A percentile compares a stretch with the other conserved stretches of the same genome.
Evolutionary conservation across 768 basidiomycete species (phyloP).

Genomic region (Macrolepiota albuminosa): DNA sequence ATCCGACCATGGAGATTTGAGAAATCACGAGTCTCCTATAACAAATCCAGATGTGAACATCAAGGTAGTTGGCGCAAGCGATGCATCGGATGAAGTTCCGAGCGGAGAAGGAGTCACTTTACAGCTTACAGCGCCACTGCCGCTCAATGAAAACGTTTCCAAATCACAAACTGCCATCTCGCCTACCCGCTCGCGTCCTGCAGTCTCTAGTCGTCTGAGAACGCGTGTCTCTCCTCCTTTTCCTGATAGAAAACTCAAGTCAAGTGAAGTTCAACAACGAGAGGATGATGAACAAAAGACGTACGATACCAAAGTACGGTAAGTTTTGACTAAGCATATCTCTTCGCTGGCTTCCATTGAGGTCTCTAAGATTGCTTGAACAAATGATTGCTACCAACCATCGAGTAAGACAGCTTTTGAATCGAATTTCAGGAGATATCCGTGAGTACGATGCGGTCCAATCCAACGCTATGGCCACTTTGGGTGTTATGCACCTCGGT

Average conservation of each 20-base stretch:
- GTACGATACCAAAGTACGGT: conserved; percentile 58
- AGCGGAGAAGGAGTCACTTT: conserved; percentile 6
- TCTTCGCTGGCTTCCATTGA: background rate
- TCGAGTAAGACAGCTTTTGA: conserved; percentile 62
- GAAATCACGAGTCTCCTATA: background rate
- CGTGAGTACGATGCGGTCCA: conserved; percentile 65
- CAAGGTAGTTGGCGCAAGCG: conserved; percentile 8
- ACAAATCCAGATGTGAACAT: conserved; percentile 3
- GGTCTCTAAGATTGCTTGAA: conserved; percentile 48
- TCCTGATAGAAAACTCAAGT: conserved; percentile 18
- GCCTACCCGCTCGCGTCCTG: conserved; percentile 25
- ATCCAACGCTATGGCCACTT: conserved; percentile 40
- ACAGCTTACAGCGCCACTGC: conserved; percentile 8
- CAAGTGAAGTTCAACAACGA: conserved; percentile 26
- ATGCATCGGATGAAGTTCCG: conserved; percentile 4
- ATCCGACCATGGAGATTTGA: background rate
- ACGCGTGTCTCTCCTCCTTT: conserved; percentile 23
- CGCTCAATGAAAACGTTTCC: conserved; percentile 4
- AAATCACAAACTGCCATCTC: background rate
- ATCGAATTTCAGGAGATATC: conserved; percentile 56
- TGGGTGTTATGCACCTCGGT: conserved; percentile 41
- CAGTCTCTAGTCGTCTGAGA: conserved; percentile 24
- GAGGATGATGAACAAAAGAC: conserved; percentile 45
- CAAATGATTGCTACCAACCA: conserved; percentile 58
- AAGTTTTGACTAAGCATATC: conserved; percentile 17